phyloP scores from a whole-genome alignment of 78 protist species.

The Anaeramoeba flamelloides region DNA sequence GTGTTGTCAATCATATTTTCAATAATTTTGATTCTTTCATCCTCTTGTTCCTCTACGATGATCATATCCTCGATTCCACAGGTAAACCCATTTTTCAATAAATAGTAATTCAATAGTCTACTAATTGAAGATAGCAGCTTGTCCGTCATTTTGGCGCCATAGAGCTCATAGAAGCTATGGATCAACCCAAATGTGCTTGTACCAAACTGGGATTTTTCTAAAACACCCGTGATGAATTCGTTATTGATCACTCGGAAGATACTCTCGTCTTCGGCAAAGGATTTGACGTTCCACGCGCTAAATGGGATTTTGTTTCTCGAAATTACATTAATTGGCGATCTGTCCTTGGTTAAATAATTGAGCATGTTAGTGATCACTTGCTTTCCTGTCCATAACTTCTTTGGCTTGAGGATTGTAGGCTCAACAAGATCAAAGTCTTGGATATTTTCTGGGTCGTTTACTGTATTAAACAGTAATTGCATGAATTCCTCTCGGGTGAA shows the following conservation, averaged over 20 bases:
- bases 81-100: conserved; percentile 61
- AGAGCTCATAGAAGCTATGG: conserved; percentile 59
- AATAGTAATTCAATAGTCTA: conserved; percentile 63
- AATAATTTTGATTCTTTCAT: neutral
- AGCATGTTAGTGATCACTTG: conserved; percentile 47
- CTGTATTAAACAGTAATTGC: conserved; percentile 31
- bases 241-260: conserved; percentile 25
- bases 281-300: conserved; percentile 15
- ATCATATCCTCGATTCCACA: conserved; percentile 79
- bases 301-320: conserved; percentile 37
- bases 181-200: conserved; percentile 56
- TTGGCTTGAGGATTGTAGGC: conserved; percentile 71
- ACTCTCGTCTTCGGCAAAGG: conserved; percentile 14
- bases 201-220: conserved; percentile 84
- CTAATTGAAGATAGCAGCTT: conserved; percentile 64
- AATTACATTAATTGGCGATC: conserved; percentile 17
- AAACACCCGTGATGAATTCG: conserved; percentile 69
- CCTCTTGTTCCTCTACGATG: conserved; percentile 20
- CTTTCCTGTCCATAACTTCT: conserved; percentile 81
- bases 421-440: conserved; percentile 22
- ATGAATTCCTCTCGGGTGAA: conserved; percentile 25
- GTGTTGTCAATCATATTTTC: neutral
- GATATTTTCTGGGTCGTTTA: neutral
- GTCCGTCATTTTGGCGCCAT: conserved; percentile 74
- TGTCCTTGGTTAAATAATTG: neutral